A percentile compares a stretch with the other conserved stretches of the same genome.
Conservation (phyloP, 2,329 filamentous ascomycete species). For the Alternaria infectoria region DNA sequence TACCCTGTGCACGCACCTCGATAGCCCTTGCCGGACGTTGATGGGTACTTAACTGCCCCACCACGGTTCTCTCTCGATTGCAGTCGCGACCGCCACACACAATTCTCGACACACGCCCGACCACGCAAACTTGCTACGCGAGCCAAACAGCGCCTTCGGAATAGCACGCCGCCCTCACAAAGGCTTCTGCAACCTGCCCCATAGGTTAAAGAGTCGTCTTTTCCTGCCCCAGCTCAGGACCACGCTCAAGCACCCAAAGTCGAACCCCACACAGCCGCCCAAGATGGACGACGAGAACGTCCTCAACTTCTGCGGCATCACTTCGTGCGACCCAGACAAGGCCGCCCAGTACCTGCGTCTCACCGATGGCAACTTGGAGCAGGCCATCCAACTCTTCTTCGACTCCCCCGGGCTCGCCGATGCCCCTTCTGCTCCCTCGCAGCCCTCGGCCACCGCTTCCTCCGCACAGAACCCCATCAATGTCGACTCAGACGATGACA, state of each 20-base stretch:
- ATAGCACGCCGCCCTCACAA: background rate
- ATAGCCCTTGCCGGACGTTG: constrained; percentile 5
- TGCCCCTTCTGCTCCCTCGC: constrained; percentile 45
- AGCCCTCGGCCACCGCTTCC: constrained; percentile 40
- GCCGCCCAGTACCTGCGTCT: constrained; percentile 85
- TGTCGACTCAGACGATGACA: constrained; percentile 78
- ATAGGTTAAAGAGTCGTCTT: background rate
- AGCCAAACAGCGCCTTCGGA: background rate
- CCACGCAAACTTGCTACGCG: background rate
- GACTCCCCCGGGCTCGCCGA: constrained; percentile 79
- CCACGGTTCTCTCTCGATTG: constrained; percentile 21
- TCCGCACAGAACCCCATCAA: constrained; percentile 67
- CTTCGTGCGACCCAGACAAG: constrained; percentile 73
- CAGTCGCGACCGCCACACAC: constrained; percentile 21
- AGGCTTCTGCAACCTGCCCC: background rate
- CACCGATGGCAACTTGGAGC: constrained; percentile 81
- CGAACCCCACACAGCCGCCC: constrained; percentile 4
- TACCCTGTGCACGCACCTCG: background rate
- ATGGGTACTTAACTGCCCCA: constrained; percentile 33
- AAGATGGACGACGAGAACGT: constrained; percentile 63
- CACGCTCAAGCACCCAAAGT: background rate
- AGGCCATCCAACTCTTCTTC: constrained; percentile 89
- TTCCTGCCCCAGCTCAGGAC: background rate
- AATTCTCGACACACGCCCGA: background rate
- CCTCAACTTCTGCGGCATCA: constrained; percentile 80